Conservation (phyloP, 1,284 basidiomycete species). For the Moniliophthora roreri region DNA sequence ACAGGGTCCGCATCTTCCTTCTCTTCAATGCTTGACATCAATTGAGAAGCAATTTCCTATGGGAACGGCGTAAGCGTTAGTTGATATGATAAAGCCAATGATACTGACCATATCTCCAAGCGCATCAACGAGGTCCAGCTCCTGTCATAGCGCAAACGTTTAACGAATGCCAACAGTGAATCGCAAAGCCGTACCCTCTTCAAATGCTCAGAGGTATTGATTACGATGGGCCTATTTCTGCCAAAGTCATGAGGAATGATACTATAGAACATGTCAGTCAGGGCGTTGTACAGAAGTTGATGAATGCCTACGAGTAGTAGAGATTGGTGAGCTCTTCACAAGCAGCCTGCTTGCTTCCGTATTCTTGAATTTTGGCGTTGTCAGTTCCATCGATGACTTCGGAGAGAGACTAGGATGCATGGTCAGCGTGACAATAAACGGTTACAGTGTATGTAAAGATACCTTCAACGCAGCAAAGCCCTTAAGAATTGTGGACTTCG, state of each 20-base stretch:
- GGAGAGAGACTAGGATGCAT: constrained; percentile 40
- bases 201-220: constrained; percentile 37
- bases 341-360: constrained; percentile 39
- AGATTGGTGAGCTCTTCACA: constrained; percentile 47
- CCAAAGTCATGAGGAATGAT: constrained; percentile 67
- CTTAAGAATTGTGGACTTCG: constrained; percentile 54
- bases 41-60: constrained; percentile 59
- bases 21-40: constrained; percentile 43
- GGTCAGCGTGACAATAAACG: no score
- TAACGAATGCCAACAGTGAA: no score
- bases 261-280: constrained; percentile 27
- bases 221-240: constrained; percentile 46
- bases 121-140: constrained; percentile 66
- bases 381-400: constrained; percentile 52
- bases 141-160: constrained; percentile 29
- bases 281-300: not conserved
- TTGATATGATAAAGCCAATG: no score
- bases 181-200: constrained; percentile 48
- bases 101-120: constrained; percentile 69
- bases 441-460: no score
- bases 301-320: constrained; percentile 57
- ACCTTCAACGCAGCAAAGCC: constrained; percentile 63
- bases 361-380: constrained; percentile 34
- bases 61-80: no score
- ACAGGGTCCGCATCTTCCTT: constrained; percentile 47